Evolutionary conservation across 2,329 filamentous ascomycete species (phyloP), one percentile per base, ranked within the genome.

Genomic region (Diaporthe longicolla): DNA sequence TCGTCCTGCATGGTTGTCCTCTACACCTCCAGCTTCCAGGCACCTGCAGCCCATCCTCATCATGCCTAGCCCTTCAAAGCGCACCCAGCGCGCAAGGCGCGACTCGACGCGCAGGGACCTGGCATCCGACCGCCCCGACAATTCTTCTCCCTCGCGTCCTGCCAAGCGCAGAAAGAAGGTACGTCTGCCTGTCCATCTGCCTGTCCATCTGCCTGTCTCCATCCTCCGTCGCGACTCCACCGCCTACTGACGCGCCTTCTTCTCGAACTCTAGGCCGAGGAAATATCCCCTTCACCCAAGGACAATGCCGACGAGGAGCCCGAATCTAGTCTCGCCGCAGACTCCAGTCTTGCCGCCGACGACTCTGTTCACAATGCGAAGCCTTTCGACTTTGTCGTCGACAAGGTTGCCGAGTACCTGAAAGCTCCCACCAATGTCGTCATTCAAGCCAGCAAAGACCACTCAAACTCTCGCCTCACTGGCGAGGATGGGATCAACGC

Each of bases 401-500:
- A 87, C 32, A 88, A 88, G 74, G 86, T 91, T 75, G 86, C 87
- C 17, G 88, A 90, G 76, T 86, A 88, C 74, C 83, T 90, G 48
- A 77, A 82, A 55, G 78, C 77, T n/a, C 81, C 82, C 21, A 83
- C 86, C 58, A 81, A 83, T 10, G 83, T 85, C 70, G 81, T 83
- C 3, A 89, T 92, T 1, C 88, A 92, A 77, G 91, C 90, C 54
- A 89, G 87, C 81, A 87, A 86, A 76, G 90, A 93, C 72, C 89
- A 93, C 77, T 85, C 90, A 72, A 93, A 93, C 80, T 84, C 87
- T 58, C 89, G 91, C 71, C 91, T 93, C 80, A 85, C 87, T 71
- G 89, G 90, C 76, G 87, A 87, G 54, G 88, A 91, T 54, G 90
- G 90, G 26, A 91, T 93, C 76, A 88, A 91, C 79, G 94, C 94